Conservation (phyloP, 1,139 yeast species). For the Sugiyamaella sp. region DNA sequence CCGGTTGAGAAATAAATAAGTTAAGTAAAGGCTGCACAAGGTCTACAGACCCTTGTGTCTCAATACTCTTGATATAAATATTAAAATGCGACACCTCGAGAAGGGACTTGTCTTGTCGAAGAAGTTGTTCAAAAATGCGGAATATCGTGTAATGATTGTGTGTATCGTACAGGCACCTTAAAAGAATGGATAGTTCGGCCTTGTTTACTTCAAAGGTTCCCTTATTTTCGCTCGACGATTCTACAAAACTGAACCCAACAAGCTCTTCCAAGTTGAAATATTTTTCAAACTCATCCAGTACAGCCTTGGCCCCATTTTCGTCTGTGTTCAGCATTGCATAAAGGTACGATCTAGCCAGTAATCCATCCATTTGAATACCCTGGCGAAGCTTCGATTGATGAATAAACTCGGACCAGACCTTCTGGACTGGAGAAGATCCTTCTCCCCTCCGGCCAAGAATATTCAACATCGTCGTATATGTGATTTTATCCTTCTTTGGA, state of each 20-base stretch:
- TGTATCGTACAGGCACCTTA: constrained; percentile 10
- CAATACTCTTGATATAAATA: constrained; percentile 19
- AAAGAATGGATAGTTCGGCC: constrained; percentile 11
- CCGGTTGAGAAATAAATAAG: constrained; percentile 2
- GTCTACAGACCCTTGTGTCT: constrained; percentile 15
- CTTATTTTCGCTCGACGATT: background rate
- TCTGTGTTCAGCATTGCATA: constrained; percentile 19
- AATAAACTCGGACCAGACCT: constrained; percentile 25
- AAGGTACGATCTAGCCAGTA: constrained; percentile 24
- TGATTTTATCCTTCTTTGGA: constrained; percentile 22
- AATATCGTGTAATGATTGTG: background rate
- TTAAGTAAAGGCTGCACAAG: constrained; percentile 12
- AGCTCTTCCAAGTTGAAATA: constrained; percentile 3
- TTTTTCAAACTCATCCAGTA: constrained; percentile 4
- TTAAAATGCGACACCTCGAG: constrained; percentile 23
- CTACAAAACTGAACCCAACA: background rate
- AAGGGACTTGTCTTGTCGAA: background rate
- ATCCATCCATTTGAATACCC: constrained; percentile 21
- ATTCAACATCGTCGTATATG: constrained; percentile 28
- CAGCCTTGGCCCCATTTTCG: background rate
- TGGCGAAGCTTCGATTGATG: constrained; percentile 13
- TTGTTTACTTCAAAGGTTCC: background rate
- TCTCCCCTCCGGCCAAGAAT: constrained; percentile 21
- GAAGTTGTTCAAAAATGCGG: background rate
- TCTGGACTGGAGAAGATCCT: constrained; percentile 8